Evolutionary conservation across 192 early-diverging fungal genomes (phyloP), one percentile per base, ranked within the genome.

Genomic region (Dissophora ornata): DNA sequence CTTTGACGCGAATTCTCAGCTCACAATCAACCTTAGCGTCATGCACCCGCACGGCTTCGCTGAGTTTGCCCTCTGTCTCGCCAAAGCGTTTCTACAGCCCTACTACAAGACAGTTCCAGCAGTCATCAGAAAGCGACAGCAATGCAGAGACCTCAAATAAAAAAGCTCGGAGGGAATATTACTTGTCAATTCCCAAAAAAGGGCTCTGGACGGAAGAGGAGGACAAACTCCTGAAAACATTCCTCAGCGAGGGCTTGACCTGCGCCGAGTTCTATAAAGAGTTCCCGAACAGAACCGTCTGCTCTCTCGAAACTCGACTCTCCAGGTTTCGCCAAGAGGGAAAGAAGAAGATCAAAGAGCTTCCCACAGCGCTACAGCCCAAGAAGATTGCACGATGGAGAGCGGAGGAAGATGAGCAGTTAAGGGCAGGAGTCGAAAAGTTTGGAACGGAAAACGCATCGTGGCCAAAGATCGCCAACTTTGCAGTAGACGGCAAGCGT

Each of bases 141-240:
- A n/a, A n/a, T n/a, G n/a, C n/a, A n/a, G n/a, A n/a, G n/a, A n/a
- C n/a, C n/a, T n/a, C n/a, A n/a, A n/a, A n/a, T n/a, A n/a, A n/a
- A n/a, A n/a, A n/a, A n/a, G n/a, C n/a, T n/a, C n/a, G n/a, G n/a
- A n/a, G n/a, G n/a, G n/a, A n/a, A n/a, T n/a, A n/a, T n/a, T n/a
- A n/a, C n/a, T n/a, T n/a, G n/a, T n/a, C n/a, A n/a, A n/a, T n/a
- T n/a, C n/a, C n/a, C n/a, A n/a, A n/a, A n/a, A n/a, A n/a, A n/a
- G n/a, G n/a, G n/a, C n/a, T n/a, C 8, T 61, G 58, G 58, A 48
- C 58, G 3, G 29, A 29, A 0, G 58, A 61, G 21, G 58, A 61
- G 19, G 41, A 48, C 8, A 11, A 49, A 0, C 1, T 29, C 4
- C 28, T 61, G 18, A 10, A 19, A 10, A 15, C 1, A 9, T 49